phyloP scores from a whole-genome alignment of 2,329 filamentous ascomycete genomes.

The Xylariales sp. region DNA sequence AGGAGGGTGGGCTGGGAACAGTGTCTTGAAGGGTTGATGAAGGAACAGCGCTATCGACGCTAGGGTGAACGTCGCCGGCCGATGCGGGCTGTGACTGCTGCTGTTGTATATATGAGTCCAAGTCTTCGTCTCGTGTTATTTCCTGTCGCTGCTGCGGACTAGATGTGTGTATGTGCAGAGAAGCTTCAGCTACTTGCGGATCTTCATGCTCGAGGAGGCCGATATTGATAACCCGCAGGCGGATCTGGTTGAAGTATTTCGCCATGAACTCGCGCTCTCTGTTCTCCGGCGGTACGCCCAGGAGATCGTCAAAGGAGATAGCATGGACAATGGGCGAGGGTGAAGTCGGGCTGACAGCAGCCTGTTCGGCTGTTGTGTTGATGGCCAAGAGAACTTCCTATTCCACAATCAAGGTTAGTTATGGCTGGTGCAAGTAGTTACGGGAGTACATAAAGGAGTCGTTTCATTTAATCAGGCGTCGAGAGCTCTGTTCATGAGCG shows the following conservation, averaged over 20 bases:
- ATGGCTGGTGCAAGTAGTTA: no score
- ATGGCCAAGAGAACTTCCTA: constrained; percentile 42
- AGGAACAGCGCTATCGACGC: not conserved
- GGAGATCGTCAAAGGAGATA: constrained; percentile 38
- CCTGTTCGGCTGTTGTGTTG: constrained; percentile 31
- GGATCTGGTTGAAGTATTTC: constrained; percentile 46
- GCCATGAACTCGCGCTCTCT: constrained; percentile 47
- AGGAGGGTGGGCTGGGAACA: not conserved
- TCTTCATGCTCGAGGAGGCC: not conserved
- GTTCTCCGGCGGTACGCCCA: constrained; percentile 41
- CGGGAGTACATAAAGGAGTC: no score
- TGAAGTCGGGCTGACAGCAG: not conserved
- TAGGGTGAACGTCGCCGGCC: not conserved
- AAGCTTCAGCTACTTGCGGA: not conserved
- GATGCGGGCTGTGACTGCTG: not conserved
- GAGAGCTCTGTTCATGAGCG: no score
- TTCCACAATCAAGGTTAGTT: no score
- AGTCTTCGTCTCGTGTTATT: not conserved
- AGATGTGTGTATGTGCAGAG: not conserved
- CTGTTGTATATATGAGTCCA: not conserved
- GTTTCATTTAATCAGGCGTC: no score
- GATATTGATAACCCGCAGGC: constrained; percentile 27
- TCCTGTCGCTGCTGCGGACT: not conserved
- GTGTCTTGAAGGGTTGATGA: not conserved
- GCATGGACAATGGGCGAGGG: constrained; percentile 21